phyloP scores from a whole-genome alignment of 1,284 basidiomycete species.

The Sporisorium iseilematis-ciliati region DNA sequence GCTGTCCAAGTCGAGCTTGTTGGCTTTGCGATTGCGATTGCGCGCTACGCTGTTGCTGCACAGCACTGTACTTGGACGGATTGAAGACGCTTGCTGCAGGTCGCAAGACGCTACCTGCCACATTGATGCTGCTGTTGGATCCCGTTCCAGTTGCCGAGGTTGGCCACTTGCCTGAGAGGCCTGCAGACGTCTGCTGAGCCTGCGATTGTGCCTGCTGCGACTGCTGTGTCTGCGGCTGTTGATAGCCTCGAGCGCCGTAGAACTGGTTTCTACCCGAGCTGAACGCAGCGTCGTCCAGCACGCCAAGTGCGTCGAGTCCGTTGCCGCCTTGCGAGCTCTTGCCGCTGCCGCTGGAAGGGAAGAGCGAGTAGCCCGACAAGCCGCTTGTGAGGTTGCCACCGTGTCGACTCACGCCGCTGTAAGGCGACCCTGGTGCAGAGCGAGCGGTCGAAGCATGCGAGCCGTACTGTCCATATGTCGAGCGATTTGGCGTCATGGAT shows the following conservation, averaged over 20 bases:
- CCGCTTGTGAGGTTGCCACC: conserved; percentile 28
- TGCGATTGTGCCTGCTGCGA: conserved; percentile 14
- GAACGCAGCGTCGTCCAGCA: conserved; percentile 34
- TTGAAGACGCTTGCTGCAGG: conserved; percentile 42
- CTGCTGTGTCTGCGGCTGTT: conserved; percentile 15
- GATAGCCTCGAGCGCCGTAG: conserved; percentile 42
- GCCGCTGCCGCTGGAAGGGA: conserved; percentile 29
- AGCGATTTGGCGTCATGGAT: conserved; percentile 42
- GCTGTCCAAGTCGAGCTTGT: conserved; percentile 13
- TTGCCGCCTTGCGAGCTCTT: conserved; percentile 27
- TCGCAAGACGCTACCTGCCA: conserved; percentile 28
- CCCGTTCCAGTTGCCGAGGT: conserved; percentile 6
- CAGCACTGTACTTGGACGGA: conserved; percentile 30
- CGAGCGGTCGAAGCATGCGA: conserved; percentile 39
- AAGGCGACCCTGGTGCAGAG: conserved; percentile 48
- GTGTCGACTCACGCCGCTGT: conserved; percentile 47
- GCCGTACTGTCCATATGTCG: conserved; percentile 24
- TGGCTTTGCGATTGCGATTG: conserved; percentile 28
- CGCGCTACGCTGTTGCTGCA: conserved; percentile 21
- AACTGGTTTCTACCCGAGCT: conserved; percentile 30
- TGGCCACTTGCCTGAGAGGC: conserved; percentile 22
- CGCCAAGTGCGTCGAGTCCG: conserved; percentile 37
- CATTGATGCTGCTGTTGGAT: conserved; percentile 18
- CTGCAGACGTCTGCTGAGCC: conserved; percentile 9
- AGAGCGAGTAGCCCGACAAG: conserved; percentile 44